These are phyloP conservation scores for Ichthyophthirius multifiliis DNA, from an alignment of 169 alveolate species.

Conservation along the genomic window DNA sequence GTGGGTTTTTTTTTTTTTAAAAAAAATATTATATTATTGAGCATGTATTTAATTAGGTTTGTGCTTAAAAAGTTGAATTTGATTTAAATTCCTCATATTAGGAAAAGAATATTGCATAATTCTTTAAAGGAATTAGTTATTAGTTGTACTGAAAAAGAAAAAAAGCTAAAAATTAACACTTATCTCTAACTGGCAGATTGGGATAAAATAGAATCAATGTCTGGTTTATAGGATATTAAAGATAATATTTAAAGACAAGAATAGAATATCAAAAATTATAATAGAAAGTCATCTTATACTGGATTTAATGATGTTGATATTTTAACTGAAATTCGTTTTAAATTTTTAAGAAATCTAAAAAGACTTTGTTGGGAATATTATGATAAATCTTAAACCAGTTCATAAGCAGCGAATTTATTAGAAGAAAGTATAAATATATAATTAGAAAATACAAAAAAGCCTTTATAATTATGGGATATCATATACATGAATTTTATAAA, in stretches of 20 bases:
- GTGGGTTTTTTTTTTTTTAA: background rate
- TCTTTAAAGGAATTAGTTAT: conserved; percentile 13
- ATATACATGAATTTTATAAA: conserved; percentile 14
- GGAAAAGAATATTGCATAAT: conserved; percentile 27
- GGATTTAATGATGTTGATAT: conserved; percentile 10
- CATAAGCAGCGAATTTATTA: conserved; percentile 27
- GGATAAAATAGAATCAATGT: conserved; percentile 14
- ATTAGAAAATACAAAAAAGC: conserved; percentile 22
- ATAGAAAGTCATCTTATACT: conserved; percentile 15
- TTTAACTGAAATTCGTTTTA: conserved; percentile 1
- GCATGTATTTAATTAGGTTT: background rate
- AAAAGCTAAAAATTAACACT: conserved; percentile 27
- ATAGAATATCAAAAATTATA: no score
- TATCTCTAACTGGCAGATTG: conserved; percentile 37
- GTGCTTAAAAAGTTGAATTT: conserved; percentile 17
- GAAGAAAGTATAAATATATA: conserved; percentile 39
- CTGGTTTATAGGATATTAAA: conserved; percentile 12
- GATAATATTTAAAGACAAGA: background rate
- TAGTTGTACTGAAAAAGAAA: background rate
- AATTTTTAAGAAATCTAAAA: conserved; percentile 11
- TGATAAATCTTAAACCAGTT: conserved; percentile 23
- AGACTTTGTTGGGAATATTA: conserved; percentile 22
- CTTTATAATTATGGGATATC: conserved; percentile 27
- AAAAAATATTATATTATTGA: background rate
- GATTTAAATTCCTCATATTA: conserved; percentile 28